Percentiles rank a stretch among this genome's conserved stretches.
Evolutionary conservation across 345 rosid species (phyloP).

Genomic region (Viola odorata): DNA sequence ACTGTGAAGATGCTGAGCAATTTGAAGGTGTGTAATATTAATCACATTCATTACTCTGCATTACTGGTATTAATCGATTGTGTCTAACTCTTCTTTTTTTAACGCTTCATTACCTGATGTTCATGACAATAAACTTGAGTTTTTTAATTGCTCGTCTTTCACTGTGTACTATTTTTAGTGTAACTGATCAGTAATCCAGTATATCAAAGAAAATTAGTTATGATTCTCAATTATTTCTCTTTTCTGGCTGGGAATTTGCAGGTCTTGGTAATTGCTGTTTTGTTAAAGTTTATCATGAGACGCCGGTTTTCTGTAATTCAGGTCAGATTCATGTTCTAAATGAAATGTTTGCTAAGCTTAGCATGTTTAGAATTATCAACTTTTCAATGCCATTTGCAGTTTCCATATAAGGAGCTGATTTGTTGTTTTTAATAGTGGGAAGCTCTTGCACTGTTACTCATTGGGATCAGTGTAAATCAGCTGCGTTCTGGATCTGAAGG

Average conservation of each 20-base stretch:
- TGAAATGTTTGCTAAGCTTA: not conserved
- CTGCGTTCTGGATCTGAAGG: conserved; percentile 84
- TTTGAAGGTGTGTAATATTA: no score
- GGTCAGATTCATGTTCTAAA: conserved; percentile 36
- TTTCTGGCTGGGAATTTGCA: conserved; percentile 18
- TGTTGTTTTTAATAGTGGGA: conserved; percentile 80
- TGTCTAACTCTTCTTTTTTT: no score
- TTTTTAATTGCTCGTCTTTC: no score
- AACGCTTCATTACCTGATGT: no score
- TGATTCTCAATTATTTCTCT: not conserved
- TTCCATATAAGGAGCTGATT: conserved; percentile 7
- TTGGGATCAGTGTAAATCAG: conserved; percentile 92
- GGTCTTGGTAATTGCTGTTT: conserved; percentile 92
- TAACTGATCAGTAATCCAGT: no score
- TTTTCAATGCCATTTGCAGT: not conserved
- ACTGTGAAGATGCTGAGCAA: conserved; percentile 99
- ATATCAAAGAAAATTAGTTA: not conserved
- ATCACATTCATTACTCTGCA: no score
- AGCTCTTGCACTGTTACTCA: conserved; percentile 87
- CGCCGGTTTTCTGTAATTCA: conserved; percentile 87
- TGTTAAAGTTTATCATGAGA: conserved; percentile 80
- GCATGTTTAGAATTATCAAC: no score
- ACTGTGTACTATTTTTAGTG: no score
- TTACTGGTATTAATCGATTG: no score
- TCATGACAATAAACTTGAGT: no score